Evolutionary conservation across 495 filamentous ascomycete species (phyloP).

Genomic region (Symbiotaphrina buchneri): DNA sequence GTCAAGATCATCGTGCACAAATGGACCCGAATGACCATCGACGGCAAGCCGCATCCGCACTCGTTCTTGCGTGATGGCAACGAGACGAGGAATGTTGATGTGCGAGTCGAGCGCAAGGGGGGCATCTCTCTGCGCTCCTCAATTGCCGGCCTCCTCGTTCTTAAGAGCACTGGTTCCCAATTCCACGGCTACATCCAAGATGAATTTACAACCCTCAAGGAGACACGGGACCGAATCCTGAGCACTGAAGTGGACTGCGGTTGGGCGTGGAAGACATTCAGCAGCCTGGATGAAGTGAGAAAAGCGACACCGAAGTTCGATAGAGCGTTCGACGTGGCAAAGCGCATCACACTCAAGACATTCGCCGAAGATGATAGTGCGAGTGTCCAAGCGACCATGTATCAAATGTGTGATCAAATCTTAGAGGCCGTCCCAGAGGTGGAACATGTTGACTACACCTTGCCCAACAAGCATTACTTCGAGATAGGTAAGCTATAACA

Average conservation of each 20-base stretch:
- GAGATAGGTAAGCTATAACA: constrained; percentile 54
- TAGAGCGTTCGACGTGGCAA: constrained; percentile 47
- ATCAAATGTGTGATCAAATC: constrained; percentile 88
- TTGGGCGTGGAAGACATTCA: constrained; percentile 67
- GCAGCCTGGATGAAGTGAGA: constrained; percentile 42
- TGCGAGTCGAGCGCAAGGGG: constrained; percentile 16
- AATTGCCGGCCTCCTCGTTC: constrained; percentile 57
- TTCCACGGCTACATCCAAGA: constrained; percentile 89
- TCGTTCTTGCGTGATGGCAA: constrained; percentile 77
- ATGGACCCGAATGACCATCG: constrained; percentile 76
- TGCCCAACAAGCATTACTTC: constrained; percentile 98
- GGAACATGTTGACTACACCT: constrained; percentile 51
- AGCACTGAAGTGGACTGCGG: constrained; percentile 73
- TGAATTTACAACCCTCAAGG: constrained; percentile 73
- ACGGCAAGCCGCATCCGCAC: constrained; percentile 88
- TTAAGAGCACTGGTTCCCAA: constrained; percentile 92
- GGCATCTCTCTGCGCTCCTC: constrained; percentile 36
- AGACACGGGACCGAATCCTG: constrained; percentile 86
- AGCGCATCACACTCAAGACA: constrained; percentile 65
- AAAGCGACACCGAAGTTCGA: constrained; percentile 45
- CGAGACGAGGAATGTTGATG: constrained; percentile 64
- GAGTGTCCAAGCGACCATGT: constrained; percentile 94
- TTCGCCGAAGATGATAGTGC: constrained; percentile 86
- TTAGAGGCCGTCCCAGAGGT: constrained; percentile 49
- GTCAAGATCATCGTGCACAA: constrained; percentile 65